A percentile compares a stretch with the other conserved stretches of the same genome.
phyloP scores from a whole-genome alignment of 2,329 filamentous ascomycete species.

The Neofusicoccum kwambonambiense region DNA sequence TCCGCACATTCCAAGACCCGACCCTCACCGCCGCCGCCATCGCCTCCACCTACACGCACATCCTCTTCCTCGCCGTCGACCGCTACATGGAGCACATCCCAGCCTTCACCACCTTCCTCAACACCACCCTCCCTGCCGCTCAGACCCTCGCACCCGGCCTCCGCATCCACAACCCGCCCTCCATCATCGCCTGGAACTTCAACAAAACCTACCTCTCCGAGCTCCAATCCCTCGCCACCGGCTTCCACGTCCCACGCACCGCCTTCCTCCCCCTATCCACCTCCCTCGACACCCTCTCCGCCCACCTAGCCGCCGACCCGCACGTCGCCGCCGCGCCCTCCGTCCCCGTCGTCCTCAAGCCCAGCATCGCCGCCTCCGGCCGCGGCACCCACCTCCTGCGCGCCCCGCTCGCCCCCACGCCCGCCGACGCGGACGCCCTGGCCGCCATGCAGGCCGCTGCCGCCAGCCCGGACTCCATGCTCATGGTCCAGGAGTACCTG shows the following conservation, averaged over 20 bases:
- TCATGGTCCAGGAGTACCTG: conserved; percentile 16
- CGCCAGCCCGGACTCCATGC: neutral
- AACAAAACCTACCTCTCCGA: conserved; percentile 18
- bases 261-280: neutral
- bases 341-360: conserved; percentile 12
- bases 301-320: neutral
- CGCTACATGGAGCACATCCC: conserved; percentile 10
- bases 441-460: neutral
- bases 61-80: conserved; percentile 16
- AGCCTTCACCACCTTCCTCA: conserved; percentile 7
- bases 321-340: neutral
- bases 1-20: conserved; percentile 7
- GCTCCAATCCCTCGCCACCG: neutral
- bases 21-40: neutral
- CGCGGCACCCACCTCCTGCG: conserved; percentile 1
- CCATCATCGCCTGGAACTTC: conserved; percentile 8
- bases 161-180: conserved; percentile 12
- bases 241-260: conserved; percentile 8
- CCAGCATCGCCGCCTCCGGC: conserved; percentile 11
- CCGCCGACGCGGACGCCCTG: neutral
- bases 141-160: conserved; percentile 9
- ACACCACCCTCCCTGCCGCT: conserved; percentile 4
- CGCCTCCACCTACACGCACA: conserved; percentile 13
- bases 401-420: neutral
- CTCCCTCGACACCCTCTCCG: neutral